A percentile compares a stretch with the other conserved stretches of the same genome.
Evolutionary conservation across 2,329 filamentous ascomycete genomes (phyloP).

Genomic region (Beauveria sp.): DNA sequence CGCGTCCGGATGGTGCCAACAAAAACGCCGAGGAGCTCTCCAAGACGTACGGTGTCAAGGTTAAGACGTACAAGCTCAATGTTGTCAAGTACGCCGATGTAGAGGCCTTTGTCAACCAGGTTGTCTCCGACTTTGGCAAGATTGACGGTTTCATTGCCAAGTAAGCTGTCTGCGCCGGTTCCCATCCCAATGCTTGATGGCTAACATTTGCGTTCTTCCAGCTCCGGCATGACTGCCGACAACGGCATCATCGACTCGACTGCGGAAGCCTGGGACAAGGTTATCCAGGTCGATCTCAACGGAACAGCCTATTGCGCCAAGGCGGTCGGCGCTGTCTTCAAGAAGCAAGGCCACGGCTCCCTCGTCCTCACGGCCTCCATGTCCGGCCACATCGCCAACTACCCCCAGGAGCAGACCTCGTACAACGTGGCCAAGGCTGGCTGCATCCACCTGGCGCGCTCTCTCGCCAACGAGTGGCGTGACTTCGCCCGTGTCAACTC

Average conservation of each 20-base stretch:
- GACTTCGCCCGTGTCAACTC: conserved; percentile 59
- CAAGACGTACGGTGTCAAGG: conserved; percentile 60
- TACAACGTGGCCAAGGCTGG: conserved; percentile 60
- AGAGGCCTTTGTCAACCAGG: conserved; percentile 49
- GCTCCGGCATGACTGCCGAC: conserved; percentile 62
- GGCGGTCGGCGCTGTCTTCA: conserved; percentile 56
- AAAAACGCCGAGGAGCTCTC: conserved; percentile 59
- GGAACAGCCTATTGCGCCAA: conserved; percentile 62
- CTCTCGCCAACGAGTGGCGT: conserved; percentile 58
- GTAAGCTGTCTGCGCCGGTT: conserved; percentile 34
- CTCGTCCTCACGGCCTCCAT: conserved; percentile 65
- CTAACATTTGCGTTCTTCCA: conserved; percentile 15
- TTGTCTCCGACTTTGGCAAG: conserved; percentile 65
- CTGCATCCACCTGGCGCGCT: conserved; percentile 38
- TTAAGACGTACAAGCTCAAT: conserved; percentile 53
- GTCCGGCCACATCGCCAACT: conserved; percentile 64
- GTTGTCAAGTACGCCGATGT: conserved; percentile 45
- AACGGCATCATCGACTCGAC: conserved; percentile 60
- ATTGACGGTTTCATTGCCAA: conserved; percentile 73
- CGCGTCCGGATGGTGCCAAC: conserved; percentile 58
- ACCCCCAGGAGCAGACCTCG: conserved; percentile 59
- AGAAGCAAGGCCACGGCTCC: conserved; percentile 53
- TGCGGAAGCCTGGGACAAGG: conserved; percentile 58
- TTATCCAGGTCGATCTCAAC: conserved; percentile 57
- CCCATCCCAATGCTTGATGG: background rate